Conservation (phyloP, 164 flowering plant genomes). For the Litsea cubeba region DNA sequence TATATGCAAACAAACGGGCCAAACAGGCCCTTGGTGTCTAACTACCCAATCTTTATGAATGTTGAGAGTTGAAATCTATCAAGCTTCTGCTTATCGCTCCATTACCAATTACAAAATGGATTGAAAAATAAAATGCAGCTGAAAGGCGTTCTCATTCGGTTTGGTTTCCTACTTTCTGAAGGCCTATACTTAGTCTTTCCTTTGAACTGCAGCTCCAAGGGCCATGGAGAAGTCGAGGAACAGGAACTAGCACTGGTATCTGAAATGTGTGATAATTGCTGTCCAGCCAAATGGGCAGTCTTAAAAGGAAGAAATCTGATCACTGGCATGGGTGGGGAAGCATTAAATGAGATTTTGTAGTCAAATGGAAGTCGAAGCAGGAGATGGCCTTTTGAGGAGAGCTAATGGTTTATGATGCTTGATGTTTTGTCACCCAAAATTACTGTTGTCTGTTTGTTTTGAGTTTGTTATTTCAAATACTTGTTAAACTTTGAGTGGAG, state of each 20-base stretch:
- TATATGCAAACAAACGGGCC: too few species aligned
- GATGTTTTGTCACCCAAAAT: not conserved
- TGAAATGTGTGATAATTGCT: constrained; percentile 9
- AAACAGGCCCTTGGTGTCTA: too few species aligned
- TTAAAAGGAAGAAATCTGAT: not conserved
- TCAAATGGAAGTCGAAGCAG: not conserved
- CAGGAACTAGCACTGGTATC: constrained; percentile 33
- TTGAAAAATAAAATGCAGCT: too few species aligned
- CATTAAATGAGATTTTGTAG: too few species aligned
- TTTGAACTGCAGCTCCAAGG: constrained; percentile 60
- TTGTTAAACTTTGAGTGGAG: not conserved
- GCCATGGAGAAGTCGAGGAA: constrained; percentile 71
- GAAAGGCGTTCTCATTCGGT: too few species aligned
- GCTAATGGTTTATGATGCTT: constrained; percentile 5
- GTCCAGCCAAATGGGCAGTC: not conserved
- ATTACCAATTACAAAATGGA: too few species aligned
- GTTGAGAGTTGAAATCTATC: too few species aligned
- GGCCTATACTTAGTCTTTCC: not conserved
- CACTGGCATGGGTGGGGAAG: not conserved
- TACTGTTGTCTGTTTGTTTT: constrained; percentile 6
- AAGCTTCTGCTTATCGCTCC: too few species aligned
- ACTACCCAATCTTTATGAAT: too few species aligned
- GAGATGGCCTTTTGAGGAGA: constrained; percentile 1
- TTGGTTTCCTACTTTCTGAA: too few species aligned
- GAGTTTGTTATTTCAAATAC: not conserved